A percentile compares a stretch with the other conserved stretches of the same genome.
These are phyloP conservation scores for Melocanna baccifera DNA, from an alignment of 176 grass and related monocot genomes.

Conservation along the genomic window DNA sequence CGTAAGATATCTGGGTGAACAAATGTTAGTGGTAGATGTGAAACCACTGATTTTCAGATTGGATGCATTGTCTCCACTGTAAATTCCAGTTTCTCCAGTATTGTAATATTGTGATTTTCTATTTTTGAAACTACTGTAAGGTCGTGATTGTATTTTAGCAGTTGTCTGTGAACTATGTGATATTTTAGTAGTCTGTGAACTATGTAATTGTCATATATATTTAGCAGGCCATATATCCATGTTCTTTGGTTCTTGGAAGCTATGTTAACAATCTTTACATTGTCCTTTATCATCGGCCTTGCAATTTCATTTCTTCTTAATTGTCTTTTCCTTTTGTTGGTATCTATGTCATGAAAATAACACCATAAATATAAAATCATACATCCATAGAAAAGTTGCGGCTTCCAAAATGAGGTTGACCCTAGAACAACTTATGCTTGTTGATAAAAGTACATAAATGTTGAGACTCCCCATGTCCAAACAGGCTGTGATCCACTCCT, in stretches of 20 bases:
- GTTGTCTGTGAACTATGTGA: neutral
- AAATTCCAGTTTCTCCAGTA: conserved; percentile 22
- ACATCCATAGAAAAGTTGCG: neutral
- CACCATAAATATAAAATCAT: neutral
- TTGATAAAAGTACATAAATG: neutral
- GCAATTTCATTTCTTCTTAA: neutral
- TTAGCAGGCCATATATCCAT: neutral
- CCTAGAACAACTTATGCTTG: neutral
- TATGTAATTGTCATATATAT: neutral
- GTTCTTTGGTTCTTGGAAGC: neutral
- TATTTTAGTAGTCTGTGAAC: neutral
- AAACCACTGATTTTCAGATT: neutral
- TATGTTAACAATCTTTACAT: neutral
- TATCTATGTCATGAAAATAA: neutral
- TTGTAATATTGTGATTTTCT: neutral
- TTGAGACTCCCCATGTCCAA: neutral
- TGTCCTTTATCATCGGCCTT: neutral
- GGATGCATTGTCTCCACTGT: conserved; percentile 1
- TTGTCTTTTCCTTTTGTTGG: neutral
- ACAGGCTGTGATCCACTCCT: neutral
- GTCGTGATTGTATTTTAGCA: conserved; percentile 11
- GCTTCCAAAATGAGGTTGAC: neutral
- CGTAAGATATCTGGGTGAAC: conserved; percentile 43
- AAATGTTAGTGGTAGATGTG: neutral
- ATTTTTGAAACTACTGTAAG: neutral